Evolutionary conservation across 371 early-diverging fungal genomes (phyloP), one percentile per base, ranked within the genome.

Genomic region (Actinomortierella wolfii): DNA sequence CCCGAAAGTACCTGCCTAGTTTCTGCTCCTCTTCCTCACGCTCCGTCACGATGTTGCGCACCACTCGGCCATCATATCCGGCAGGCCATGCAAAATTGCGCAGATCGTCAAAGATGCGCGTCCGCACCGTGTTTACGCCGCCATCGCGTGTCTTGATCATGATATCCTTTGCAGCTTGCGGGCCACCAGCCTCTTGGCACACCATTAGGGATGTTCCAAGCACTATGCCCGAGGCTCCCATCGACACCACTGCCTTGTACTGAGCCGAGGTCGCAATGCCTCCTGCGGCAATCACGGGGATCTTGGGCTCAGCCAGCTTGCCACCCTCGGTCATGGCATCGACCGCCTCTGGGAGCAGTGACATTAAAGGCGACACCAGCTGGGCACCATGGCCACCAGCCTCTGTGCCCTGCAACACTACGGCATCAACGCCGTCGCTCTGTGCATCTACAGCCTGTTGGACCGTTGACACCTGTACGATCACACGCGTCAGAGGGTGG

Each of bases 181-280:
- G 47, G 14, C 61, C 61, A 3, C 41, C 54, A 2, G 68, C 56
- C 21, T 76, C 77, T 18, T 53, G 15, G 3, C 63, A 64, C n/a
- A 61, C 59, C 64, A 73, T 61, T 39, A 73, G 73, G 20, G 68
- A 64, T 20, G 79, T 74, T 24, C 79, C 79, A 24, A 79, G 46
- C 17, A 79, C 79, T 0, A 58, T 70, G 1, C 77, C 84, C 21
- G 86, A 81, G 9, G 92, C 92, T 1, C 94, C 94, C 47, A 92
- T 63, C 0, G 88, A 83, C 24, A 92, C 76, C 0, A 88, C 88
- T 15, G 90, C 91, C 29, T 83, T 87, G 34, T 90, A 78, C 51
- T 92, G 92, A 23, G 85, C 76, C 20, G 88, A 88, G 71, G 85
- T 86, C 43, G 88, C 88, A 58, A 94, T 84, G 24, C 94, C 94